Conservation (phyloP, 2,329 filamentous ascomycete genomes). For the Hymenoscyphus salicellus region DNA sequence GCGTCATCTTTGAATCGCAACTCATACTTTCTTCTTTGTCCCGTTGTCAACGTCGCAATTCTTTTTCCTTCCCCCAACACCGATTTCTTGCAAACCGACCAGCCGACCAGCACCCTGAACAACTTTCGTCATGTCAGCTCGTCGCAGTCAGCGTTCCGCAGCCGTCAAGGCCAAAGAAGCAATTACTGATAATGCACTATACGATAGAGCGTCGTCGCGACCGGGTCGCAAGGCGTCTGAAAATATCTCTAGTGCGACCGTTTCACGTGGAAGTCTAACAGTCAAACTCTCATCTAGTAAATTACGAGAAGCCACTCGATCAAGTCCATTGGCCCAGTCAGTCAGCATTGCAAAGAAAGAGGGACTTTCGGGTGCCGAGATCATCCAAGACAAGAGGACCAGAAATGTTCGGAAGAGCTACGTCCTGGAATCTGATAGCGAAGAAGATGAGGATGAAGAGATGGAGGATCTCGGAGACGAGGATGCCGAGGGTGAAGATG, state of each 20-base stretch:
- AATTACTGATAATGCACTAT: constrained; percentile 28
- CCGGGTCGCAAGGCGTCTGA: constrained; percentile 32
- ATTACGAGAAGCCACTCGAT: constrained; percentile 33
- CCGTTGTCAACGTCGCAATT: neutral
- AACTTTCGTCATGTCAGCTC: constrained; percentile 27
- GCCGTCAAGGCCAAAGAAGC: constrained; percentile 30
- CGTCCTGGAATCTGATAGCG: constrained; percentile 48
- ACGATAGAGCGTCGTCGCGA: constrained; percentile 29
- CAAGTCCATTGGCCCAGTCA: constrained; percentile 23
- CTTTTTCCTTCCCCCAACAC: neutral
- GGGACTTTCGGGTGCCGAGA: constrained; percentile 32
- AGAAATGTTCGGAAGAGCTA: constrained; percentile 37
- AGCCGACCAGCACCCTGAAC: neutral
- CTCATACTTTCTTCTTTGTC: neutral
- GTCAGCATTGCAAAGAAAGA: constrained; percentile 25
- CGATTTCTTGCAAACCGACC: neutral
- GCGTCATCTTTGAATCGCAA: neutral
- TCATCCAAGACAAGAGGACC: constrained; percentile 33
- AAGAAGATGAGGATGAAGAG: constrained; percentile 32
- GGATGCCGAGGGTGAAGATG: constrained; percentile 33
- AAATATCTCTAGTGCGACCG: constrained; percentile 27
- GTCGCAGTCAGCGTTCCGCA: constrained; percentile 33
- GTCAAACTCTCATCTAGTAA: constrained; percentile 37
- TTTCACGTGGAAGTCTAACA: constrained; percentile 36
- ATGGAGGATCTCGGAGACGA: constrained; percentile 35